These are phyloP conservation scores for Ustilago trichophora DNA, from an alignment of 1,284 basidiomycete species.

Conservation along the genomic window DNA sequence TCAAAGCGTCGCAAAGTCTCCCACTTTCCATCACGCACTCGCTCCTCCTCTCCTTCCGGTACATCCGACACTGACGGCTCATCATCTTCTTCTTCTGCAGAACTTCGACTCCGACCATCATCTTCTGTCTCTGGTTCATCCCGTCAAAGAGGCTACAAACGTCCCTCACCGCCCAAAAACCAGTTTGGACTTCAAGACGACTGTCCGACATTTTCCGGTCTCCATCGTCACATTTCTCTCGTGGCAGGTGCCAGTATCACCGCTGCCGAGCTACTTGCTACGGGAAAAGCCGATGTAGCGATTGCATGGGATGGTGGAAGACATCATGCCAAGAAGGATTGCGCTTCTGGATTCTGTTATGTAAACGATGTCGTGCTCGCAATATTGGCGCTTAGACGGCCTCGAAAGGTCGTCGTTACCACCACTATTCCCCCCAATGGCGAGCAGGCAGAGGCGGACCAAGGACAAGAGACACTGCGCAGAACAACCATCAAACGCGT, in stretches of 20 bases:
- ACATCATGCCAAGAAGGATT: slow-evolving; percentile 43
- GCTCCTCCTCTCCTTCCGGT: not conserved
- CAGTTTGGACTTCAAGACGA: slow-evolving; percentile 79
- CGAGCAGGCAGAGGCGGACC: too few species aligned
- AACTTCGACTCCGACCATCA: slow-evolving; percentile 6
- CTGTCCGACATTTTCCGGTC: slow-evolving; percentile 78
- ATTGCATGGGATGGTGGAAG: slow-evolving; percentile 85
- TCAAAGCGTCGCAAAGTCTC: slow-evolving; percentile 20
- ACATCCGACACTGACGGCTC: too few species aligned
- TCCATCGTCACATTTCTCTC: slow-evolving; percentile 76
- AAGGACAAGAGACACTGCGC: not conserved
- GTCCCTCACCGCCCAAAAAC: slow-evolving; percentile 17
- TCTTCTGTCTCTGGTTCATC: slow-evolving; percentile 7
- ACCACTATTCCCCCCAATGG: slow-evolving; percentile 5
- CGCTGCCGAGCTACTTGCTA: slow-evolving; percentile 74
- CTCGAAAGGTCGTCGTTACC: slow-evolving; percentile 14
- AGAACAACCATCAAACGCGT: slow-evolving; percentile 37
- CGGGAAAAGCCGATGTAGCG: slow-evolving; percentile 73
- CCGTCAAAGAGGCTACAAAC: slow-evolving; percentile 12
- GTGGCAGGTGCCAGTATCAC: slow-evolving; percentile 81
- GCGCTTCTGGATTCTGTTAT: slow-evolving; percentile 81
- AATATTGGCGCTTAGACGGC: slow-evolving; percentile 33
- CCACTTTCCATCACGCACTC: too few species aligned
- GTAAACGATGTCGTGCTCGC: slow-evolving; percentile 87
- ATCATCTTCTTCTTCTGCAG: not conserved